phyloP scores from a whole-genome alignment of 257 asterid genomes.

The Eucommia ulmoides region DNA sequence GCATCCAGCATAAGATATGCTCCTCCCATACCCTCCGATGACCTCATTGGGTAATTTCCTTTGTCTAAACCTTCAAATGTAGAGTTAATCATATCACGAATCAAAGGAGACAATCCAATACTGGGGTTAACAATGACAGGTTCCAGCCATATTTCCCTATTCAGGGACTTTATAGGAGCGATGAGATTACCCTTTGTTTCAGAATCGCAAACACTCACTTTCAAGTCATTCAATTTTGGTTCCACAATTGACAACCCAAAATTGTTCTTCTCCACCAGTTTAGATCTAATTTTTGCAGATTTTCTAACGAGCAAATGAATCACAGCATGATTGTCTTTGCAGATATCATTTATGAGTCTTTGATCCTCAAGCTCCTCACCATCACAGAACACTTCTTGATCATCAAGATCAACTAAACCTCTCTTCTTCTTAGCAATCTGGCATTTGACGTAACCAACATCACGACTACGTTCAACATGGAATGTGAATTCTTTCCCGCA shows the following conservation, averaged over 20 bases:
- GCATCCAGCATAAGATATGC: conserved; percentile 14
- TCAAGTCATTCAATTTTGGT: conserved; percentile 8
- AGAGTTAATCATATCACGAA: conserved; percentile 12
- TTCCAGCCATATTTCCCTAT: conserved; percentile 15
- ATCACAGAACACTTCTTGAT: conserved; percentile 16
- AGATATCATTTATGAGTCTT: conserved; percentile 16
- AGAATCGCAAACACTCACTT: neutral
- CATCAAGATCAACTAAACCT: conserved; percentile 10
- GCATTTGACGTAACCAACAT: conserved; percentile 20
- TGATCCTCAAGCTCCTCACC: conserved; percentile 16
- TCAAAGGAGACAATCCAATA: conserved; percentile 12
- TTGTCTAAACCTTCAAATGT: conserved; percentile 17
- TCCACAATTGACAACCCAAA: conserved; percentile 16
- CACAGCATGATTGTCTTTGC: conserved; percentile 16
- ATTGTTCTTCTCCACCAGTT: conserved; percentile 18
- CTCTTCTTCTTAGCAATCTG: conserved; percentile 19
- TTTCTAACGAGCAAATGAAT: conserved; percentile 20
- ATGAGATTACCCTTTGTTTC: conserved; percentile 3
- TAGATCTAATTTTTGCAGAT: conserved; percentile 15
- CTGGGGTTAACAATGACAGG: conserved; percentile 17
- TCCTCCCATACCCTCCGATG: conserved; percentile 14
- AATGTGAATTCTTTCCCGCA: conserved; percentile 16
- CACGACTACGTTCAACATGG: conserved; percentile 18
- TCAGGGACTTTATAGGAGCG: conserved; percentile 12
- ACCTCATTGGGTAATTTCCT: conserved; percentile 11